phyloP scores from a whole-genome alignment of 1,284 basidiomycete species.

The Cystodermella granulosa region DNA sequence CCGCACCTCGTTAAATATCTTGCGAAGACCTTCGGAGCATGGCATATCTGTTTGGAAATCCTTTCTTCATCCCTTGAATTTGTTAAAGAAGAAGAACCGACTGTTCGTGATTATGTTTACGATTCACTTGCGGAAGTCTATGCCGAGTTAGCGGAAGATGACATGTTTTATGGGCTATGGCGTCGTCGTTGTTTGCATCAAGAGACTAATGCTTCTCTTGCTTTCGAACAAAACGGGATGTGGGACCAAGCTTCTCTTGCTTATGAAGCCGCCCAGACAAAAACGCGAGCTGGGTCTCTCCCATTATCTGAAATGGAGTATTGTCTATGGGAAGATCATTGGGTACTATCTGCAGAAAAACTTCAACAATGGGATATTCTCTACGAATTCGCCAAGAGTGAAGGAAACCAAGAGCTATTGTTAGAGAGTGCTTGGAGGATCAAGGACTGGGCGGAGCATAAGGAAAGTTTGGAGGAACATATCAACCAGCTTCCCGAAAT shows the following conservation, averaged over 20 bases:
- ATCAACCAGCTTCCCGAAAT: constrained; percentile 79
- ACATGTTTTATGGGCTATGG: constrained; percentile 97
- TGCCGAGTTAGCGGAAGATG: constrained; percentile 93
- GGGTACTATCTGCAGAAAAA: constrained; percentile 94
- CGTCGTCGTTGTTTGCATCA: constrained; percentile 80
- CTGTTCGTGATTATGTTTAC: constrained; percentile 78
- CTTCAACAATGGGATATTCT: constrained; percentile 97
- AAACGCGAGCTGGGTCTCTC: constrained; percentile 76
- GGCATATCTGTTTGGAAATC: constrained; percentile 89
- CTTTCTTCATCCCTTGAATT: constrained; percentile 75
- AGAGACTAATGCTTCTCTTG: constrained; percentile 90
- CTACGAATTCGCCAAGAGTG: constrained; percentile 86
- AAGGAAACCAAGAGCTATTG: constrained; percentile 88
- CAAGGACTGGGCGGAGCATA: constrained; percentile 85
- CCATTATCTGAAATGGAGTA: constrained; percentile 96
- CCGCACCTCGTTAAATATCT: constrained; percentile 96
- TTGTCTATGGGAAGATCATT: constrained; percentile 99
- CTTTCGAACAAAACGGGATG: constrained; percentile 95
- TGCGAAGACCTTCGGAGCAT: constrained; percentile 92
- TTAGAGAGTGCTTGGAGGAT: constrained; percentile 95
- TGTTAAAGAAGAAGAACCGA: constrained; percentile 76
- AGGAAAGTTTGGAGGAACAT: constrained; percentile 80
- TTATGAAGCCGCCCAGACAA: constrained; percentile 89
- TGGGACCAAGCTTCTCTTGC: constrained; percentile 89
- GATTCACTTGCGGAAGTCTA: constrained; percentile 95